Percentiles rank a stretch among this genome's conserved stretches.
phyloP scores from a whole-genome alignment of 805 yeast species.

The Kuraishia molischiana region DNA sequence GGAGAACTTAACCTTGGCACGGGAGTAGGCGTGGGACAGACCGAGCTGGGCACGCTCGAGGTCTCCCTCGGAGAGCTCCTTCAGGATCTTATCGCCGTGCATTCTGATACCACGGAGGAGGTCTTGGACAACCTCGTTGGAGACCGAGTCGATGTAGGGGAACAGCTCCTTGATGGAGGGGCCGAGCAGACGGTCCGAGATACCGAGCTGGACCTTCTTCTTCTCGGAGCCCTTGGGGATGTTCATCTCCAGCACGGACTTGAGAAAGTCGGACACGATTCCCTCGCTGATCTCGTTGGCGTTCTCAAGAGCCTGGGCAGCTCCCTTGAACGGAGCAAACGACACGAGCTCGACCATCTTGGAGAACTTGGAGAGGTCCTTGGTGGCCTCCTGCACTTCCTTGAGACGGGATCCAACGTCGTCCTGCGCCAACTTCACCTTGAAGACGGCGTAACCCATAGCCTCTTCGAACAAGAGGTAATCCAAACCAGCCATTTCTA shows the following conservation, averaged over 20 bases:
- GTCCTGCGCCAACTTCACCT: slow-evolving; percentile 89
- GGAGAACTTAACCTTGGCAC: slow-evolving; percentile 97
- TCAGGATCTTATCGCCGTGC: slow-evolving; percentile 80
- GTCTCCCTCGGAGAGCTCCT: slow-evolving; percentile 90
- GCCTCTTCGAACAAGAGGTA: slow-evolving; percentile 96
- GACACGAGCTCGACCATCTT: slow-evolving; percentile 89
- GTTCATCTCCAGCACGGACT: slow-evolving; percentile 81
- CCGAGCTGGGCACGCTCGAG: slow-evolving; percentile 97
- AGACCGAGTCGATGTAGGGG: slow-evolving; percentile 82
- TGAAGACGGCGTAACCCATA: slow-evolving; percentile 94
- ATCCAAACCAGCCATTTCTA: slow-evolving; percentile 65
- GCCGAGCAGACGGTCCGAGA: slow-evolving; percentile 91
- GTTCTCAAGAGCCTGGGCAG: slow-evolving; percentile 97
- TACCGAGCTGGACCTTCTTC: slow-evolving; percentile 67
- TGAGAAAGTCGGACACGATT: slow-evolving; percentile 84
- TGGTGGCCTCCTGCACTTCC: slow-evolving; percentile 89
- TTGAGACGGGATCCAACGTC: slow-evolving; percentile 83
- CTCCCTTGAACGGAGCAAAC: slow-evolving; percentile 98
- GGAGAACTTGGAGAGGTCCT: slow-evolving; percentile 79
- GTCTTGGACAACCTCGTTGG: slow-evolving; percentile 91
- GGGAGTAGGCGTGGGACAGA: slow-evolving; percentile 97
- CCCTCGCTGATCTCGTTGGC: slow-evolving; percentile 98
- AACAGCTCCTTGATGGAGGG: slow-evolving; percentile 90
- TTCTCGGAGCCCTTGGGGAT: slow-evolving; percentile 71
- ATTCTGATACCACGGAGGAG: slow-evolving; percentile 89